Base-by-base conservation (phyloP, 2,329 filamentous ascomycete species). In the Fusarium brachygibbosum region DNA sequence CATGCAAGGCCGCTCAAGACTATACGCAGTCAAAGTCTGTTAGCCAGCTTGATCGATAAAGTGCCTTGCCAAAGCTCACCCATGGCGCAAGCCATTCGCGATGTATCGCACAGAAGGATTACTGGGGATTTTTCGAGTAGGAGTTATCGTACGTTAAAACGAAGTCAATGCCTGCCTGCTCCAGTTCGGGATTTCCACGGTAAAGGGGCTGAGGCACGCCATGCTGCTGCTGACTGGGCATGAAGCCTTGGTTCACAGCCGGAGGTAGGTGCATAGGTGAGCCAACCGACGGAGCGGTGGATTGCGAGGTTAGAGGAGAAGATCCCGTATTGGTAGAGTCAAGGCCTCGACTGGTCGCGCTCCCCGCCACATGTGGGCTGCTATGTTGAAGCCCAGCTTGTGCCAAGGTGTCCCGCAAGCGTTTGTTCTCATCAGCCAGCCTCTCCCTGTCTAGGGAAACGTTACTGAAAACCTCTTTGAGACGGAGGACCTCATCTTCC, bases 1-100 rank as follows among this genome's bases (percentile, higher is more conserved):
- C 88, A 97, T 97, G 84, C 96, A 98, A 53, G 94, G 93, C 78
- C 91, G 92, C 84, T 98, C 94, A 79, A 97, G 91, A 77, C 87
- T 92, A 91, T 86, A 86, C 74, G 70, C 69, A 69, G 72, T 74
- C 72, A 77, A 77, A 75, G 77, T 78, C 78, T 76, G 83, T 84
- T 81, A 88, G 79, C 79, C 76, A 76, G 75, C 70, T 75, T 66
- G 76, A 74, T 51, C 45, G 38, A 41, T 38, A 41, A 44, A 21
- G 48, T 60, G 55, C 56, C 37, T 56, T 67, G 57, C 66, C 67
- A 69, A 68, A 70, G 58, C 48, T 68, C 67, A 70, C 67, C 65
- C 49, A 60, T 60, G 53, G 61, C 60, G 60, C 41, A 61, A 65
- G 64, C 52, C 64, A 64, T 58, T 70, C 59, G 51, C 56, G 64